Evolutionary conservation across 805 yeast genomes (phyloP).

Genomic region (Kazachstania viticola): DNA sequence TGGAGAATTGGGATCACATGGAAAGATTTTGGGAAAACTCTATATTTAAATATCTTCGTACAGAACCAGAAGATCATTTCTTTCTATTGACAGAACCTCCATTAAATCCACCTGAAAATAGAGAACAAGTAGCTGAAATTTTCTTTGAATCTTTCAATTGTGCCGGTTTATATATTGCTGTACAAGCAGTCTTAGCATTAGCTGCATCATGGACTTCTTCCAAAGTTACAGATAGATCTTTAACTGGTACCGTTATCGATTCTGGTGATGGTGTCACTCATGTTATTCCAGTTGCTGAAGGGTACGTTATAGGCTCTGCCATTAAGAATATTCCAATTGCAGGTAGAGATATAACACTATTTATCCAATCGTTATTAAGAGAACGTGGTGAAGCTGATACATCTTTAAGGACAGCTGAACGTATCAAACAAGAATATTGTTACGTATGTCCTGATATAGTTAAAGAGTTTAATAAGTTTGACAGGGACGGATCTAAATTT

Average conservation of each 20-base stretch:
- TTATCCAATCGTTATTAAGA: constrained; percentile 85
- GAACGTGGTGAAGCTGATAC: constrained; percentile 96
- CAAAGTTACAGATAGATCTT: constrained; percentile 85
- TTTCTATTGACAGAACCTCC: constrained; percentile 97
- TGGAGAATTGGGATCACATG: constrained; percentile 99
- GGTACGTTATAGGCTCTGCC: constrained; percentile 95
- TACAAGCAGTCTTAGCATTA: constrained; percentile 94
- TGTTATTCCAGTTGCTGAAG: constrained; percentile 98
- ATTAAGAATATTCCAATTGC: constrained; percentile 97
- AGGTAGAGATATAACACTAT: constrained; percentile 92
- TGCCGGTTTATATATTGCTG: constrained; percentile 97
- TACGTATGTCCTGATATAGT: constrained; percentile 97
- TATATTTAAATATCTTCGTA: constrained; percentile 87
- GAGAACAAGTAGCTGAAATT: constrained; percentile 97
- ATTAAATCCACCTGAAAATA: constrained; percentile 97
- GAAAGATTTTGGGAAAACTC: constrained; percentile 98
- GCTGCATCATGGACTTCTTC: constrained; percentile 99
- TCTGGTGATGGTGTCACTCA: constrained; percentile 99
- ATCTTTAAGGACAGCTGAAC: constrained; percentile 88
- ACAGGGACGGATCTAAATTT: constrained; percentile 85
- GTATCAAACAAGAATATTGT: constrained; percentile 92
- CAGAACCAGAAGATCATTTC: constrained; percentile 98
- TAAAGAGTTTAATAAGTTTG: constrained; percentile 89
- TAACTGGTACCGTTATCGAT: constrained; percentile 97
- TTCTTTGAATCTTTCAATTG: constrained; percentile 98